Evolutionary conservation across 345 rosid genomes (phyloP).

Genomic region (Limnanthes douglasii): DNA sequence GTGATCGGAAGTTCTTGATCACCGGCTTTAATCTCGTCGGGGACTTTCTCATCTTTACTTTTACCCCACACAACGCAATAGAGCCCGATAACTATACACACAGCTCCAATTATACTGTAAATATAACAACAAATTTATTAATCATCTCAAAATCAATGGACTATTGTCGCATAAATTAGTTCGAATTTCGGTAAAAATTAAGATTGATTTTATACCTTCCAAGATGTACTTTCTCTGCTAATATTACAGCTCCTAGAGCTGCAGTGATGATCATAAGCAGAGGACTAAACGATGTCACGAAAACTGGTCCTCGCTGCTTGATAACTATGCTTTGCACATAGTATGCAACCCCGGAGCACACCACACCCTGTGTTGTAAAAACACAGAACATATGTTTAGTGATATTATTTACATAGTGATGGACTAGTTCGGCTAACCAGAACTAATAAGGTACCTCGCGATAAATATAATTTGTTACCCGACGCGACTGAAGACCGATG

Average conservation of each 20-base stretch:
- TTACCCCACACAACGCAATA: conserved; percentile 92
- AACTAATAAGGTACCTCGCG: no score
- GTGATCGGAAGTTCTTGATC: conserved; percentile 38
- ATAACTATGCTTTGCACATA: conserved; percentile 66
- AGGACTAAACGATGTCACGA: conserved; percentile 70
- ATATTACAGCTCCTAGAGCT: conserved; percentile 37
- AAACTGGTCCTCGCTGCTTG: conserved; percentile 66
- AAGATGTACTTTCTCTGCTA: conserved; percentile 55
- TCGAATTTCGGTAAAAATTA: neutral
- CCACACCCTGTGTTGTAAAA: conserved; percentile 77
- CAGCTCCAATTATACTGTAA: conserved; percentile 66
- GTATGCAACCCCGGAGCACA: conserved; percentile 82
- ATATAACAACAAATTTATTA: neutral
- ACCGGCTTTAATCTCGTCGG: conserved; percentile 15
- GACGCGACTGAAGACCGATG: no score
- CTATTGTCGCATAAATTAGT: neutral
- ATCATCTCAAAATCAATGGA: neutral
- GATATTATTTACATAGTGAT: no score
- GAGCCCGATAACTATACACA: conserved; percentile 58
- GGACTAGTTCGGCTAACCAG: no score
- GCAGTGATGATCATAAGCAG: conserved; percentile 85
- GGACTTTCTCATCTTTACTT: conserved; percentile 34
- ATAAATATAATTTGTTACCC: no score
- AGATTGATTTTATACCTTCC: conserved; percentile 49
- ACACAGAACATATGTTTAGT: no score